phyloP scores from a whole-genome alignment of 1,284 basidiomycete species.

The Trichosporon faecale region DNA sequence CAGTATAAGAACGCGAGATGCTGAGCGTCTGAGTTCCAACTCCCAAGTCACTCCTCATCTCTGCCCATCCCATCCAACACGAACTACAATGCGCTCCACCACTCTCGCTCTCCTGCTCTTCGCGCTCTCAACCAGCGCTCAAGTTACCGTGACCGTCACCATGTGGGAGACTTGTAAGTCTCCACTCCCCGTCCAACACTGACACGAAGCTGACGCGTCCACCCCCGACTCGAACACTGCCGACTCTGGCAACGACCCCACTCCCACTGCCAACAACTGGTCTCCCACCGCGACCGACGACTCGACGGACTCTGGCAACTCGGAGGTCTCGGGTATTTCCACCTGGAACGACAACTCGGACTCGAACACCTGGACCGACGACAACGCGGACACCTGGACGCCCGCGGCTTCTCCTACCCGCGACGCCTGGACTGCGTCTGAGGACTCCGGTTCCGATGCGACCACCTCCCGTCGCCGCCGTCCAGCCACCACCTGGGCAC shows the following conservation, averaged over 20 bases:
- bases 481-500: background rate
- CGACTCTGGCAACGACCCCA: background rate
- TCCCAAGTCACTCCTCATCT: background rate
- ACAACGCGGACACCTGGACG: background rate
- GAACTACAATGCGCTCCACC: background rate
- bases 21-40: background rate
- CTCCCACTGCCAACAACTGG: background rate
- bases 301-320: background rate
- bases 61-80: background rate
- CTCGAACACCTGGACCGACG: background rate
- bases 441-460: background rate
- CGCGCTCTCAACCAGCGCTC: background rate
- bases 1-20: background rate
- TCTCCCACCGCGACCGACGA: background rate
- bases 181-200: background rate
- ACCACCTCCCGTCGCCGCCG: background rate
- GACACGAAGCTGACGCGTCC: background rate
- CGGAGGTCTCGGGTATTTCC: background rate
- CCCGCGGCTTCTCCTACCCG: background rate
- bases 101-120: background rate
- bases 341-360: background rate
- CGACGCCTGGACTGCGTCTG: background rate
- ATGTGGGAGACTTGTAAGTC: background rate
- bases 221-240: background rate
- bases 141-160: background rate